phyloP scores from a whole-genome alignment of 345 rosid species.

The Citrus unshiu region DNA sequence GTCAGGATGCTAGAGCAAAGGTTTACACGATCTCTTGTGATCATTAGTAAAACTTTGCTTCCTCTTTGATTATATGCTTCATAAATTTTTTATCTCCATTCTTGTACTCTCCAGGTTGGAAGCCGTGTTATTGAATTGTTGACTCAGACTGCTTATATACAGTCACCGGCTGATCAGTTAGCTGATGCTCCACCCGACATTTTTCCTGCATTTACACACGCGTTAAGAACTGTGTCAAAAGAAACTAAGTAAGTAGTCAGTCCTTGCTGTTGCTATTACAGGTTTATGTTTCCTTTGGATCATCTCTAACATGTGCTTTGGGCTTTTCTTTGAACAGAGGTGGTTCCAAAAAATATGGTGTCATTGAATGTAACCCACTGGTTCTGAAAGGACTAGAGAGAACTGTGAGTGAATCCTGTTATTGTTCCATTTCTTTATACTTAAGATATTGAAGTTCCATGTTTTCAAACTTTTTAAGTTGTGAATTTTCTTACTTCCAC shows the following conservation, averaged over 20 bases:
- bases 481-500: not conserved
- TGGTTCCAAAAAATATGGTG: slow-evolving; percentile 67
- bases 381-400: slow-evolving; percentile 84
- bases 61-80: not conserved
- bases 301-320: slow-evolving; percentile 12
- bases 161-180: slow-evolving; percentile 63
- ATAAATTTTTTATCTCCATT: slow-evolving; percentile 7
- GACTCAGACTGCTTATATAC: slow-evolving; percentile 79
- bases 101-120: slow-evolving; percentile 65
- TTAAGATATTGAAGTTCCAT: not conserved
- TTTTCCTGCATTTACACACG: slow-evolving; percentile 91
- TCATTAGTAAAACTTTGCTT: not conserved
- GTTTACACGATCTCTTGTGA: slow-evolving; percentile 40
- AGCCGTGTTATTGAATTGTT: slow-evolving; percentile 83
- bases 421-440: slow-evolving; percentile 4
- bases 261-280: slow-evolving; percentile 14
- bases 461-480: slow-evolving; percentile 1
- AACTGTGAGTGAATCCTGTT: slow-evolving; percentile 56
- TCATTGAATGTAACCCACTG: slow-evolving; percentile 75
- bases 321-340: slow-evolving; percentile 42
- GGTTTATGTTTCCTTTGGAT: not conserved
- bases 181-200: slow-evolving; percentile 71
- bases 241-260: slow-evolving; percentile 49
- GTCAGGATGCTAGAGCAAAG: slow-evolving; percentile 72
- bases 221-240: slow-evolving; percentile 43